Base-by-base conservation (phyloP, 1,139 yeast species). In the Scheffersomyces cryptocercus region DNA sequence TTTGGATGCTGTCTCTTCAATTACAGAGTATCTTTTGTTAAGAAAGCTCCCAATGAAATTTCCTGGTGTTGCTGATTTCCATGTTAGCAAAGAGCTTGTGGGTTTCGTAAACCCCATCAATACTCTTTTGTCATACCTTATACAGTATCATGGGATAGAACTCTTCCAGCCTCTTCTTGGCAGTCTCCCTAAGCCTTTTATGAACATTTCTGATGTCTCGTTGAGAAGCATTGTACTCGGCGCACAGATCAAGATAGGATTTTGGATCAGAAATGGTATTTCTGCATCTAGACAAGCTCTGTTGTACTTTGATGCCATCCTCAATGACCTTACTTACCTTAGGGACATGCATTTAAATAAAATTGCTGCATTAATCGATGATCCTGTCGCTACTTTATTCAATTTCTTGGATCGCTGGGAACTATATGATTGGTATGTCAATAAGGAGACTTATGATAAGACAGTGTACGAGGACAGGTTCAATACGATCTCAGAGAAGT, bases 221-320 rank as follows among this genome's bases (percentile, higher is more conserved):
- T 63, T 86, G 39, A 70, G 87, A 55, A 74, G 84, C 15, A 67
- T 83, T 9, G 95, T 87, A 0, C 66, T 88, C 15, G 73, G 85
- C 6, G 74, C 91, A 0, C 97, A 93, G 59, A 82, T 90, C 12
- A 80, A 82, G 37, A 75, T 81, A 2, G 96, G 96, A 0, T 79
- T 85, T 48, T 93, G 98, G 98, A 88, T 93, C 3, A 78, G 98
- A 60, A 93, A 93, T 59, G 88, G 88, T n/a, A 54, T 68, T 38
- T 67, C 79, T 5, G 77, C 76, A 2, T 62, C 81, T 3, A 70
- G 75, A 38, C 83, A 80, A 52, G 78, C 75, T 0, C 50, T 67
- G 0, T 52, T 68, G 32, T 71, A 73, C 46, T 55, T 62, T 34
- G 71, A 62, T 26, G 52, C 67, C 28, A 49, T 55, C 50, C 72